Evolutionary conservation across 768 basidiomycete species (phyloP).

Genomic region (Melanogaster broomeanus): DNA sequence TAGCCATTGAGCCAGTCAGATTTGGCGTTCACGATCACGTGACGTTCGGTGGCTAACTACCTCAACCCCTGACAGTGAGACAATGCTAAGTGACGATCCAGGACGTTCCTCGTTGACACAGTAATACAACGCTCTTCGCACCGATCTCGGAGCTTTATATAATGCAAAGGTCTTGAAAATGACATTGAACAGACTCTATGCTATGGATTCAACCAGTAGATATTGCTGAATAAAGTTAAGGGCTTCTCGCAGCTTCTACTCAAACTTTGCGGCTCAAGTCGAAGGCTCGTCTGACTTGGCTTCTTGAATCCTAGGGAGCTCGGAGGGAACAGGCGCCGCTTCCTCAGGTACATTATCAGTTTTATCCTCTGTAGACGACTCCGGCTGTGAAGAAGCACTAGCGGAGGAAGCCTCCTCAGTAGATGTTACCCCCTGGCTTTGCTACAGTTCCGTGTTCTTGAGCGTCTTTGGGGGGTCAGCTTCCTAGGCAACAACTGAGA

Average conservation of each 20-base stretch:
- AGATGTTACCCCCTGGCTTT: not conserved
- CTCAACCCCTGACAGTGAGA: too few relatives aligned
- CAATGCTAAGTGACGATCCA: too few relatives aligned
- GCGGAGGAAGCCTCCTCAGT: not conserved
- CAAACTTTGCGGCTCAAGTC: conserved; percentile 12
- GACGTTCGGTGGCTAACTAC: not conserved
- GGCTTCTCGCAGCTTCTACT: not conserved
- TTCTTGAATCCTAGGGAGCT: conserved; percentile 1
- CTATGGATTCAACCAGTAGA: not conserved
- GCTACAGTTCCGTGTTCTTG: conserved; percentile 24
- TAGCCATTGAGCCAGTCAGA: too few relatives aligned
- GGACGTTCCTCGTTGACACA: too few relatives aligned
- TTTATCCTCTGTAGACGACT: not conserved
- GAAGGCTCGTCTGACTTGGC: not conserved
- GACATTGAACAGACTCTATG: not conserved
- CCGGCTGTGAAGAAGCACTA: not conserved
- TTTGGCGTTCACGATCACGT: not conserved
- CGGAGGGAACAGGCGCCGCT: not conserved
- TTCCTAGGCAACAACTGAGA: conserved; percentile 19
- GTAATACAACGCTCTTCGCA: too few relatives aligned
- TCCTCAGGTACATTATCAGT: not conserved
- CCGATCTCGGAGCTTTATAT: too few relatives aligned
- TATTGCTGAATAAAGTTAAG: conserved; percentile 4
- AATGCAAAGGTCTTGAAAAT: not conserved
- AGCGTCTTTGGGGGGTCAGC: conserved; percentile 35